These are phyloP conservation scores for Botryotinia globosa DNA, from an alignment of 2,329 filamentous ascomycete genomes.

Conservation along the genomic window DNA sequence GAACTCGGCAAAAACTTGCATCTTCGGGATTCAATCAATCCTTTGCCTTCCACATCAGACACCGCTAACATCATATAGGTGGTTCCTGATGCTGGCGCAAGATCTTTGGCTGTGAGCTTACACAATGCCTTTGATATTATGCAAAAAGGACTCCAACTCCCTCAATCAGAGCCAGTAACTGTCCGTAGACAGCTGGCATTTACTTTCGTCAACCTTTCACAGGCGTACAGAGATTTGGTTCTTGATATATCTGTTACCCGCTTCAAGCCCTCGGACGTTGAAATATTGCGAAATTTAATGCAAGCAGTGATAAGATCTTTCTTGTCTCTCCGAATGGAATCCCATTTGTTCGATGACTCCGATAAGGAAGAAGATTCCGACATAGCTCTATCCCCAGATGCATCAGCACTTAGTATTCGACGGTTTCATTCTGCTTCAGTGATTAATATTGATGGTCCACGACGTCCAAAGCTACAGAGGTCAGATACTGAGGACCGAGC, in stretches of 20 bases:
- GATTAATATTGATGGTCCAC: slow-evolving; percentile 40
- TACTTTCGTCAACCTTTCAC: slow-evolving; percentile 55
- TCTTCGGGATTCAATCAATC: neutral
- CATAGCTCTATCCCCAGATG: slow-evolving; percentile 5
- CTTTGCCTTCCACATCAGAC: neutral
- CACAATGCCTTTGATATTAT: slow-evolving; percentile 49
- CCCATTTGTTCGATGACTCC: slow-evolving; percentile 44
- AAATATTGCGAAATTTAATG: slow-evolving; percentile 51
- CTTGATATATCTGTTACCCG: slow-evolving; percentile 56
- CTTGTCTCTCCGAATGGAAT: slow-evolving; percentile 51
- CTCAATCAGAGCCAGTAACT: slow-evolving; percentile 38
- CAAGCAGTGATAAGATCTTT: slow-evolving; percentile 54
- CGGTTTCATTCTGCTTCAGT: slow-evolving; percentile 24
- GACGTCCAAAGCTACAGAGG: slow-evolving; percentile 29
- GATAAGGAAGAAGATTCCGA: slow-evolving; percentile 23
- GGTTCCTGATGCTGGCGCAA: slow-evolving; percentile 55
- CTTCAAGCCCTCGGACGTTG: slow-evolving; percentile 50
- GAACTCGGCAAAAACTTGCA: neutral
- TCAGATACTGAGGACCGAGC: slow-evolving; percentile 35
- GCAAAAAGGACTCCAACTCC: slow-evolving; percentile 43
- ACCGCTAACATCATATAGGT: slow-evolving; percentile 33
- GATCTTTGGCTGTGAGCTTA: slow-evolving; percentile 48
- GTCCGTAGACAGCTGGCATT: slow-evolving; percentile 47
- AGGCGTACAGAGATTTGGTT: slow-evolving; percentile 54
- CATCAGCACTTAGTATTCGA: slow-evolving; percentile 10